These are phyloP conservation scores for Pyrus communis DNA, from an alignment of 306 rosid species.

Conservation along the genomic window DNA sequence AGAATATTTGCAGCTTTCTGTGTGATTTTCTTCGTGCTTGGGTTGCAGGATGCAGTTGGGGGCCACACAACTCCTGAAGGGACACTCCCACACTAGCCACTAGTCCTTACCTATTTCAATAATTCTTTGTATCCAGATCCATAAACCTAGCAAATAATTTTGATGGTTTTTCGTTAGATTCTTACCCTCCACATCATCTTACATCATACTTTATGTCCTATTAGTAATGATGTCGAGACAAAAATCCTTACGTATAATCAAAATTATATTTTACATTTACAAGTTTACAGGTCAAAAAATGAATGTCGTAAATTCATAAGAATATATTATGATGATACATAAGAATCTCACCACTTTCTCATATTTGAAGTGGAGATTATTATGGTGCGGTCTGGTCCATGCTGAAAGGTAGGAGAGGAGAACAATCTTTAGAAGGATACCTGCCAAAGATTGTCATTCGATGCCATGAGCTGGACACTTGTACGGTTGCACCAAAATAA, in stretches of 20 bases:
- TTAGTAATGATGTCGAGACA: no score
- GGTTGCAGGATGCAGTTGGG: neutral
- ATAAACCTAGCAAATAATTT: neutral
- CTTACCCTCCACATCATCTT: neutral
- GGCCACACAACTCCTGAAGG: neutral
- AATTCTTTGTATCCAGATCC: no score
- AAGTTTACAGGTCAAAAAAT: no score
- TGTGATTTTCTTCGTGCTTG: neutral
- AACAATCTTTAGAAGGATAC: neutral
- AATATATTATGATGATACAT: no score
- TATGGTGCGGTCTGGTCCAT: neutral
- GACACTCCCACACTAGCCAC: neutral
- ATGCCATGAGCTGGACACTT: neutral
- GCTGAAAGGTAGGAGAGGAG: neutral
- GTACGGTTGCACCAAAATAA: neutral
- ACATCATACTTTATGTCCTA: no score
- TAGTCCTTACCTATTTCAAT: neutral
- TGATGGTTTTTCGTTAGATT: neutral
- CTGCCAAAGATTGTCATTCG: neutral
- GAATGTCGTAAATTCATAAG: neutral
- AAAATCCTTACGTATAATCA: no score
- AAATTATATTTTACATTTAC: no score
- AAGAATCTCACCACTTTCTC: neutral
- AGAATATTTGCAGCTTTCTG: neutral
- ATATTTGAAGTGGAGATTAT: neutral